A percentile compares a stretch with the other conserved stretches of the same genome.
phyloP scores from a whole-genome alignment of 768 basidiomycete genomes.

The Leccinum pellstonianum region DNA sequence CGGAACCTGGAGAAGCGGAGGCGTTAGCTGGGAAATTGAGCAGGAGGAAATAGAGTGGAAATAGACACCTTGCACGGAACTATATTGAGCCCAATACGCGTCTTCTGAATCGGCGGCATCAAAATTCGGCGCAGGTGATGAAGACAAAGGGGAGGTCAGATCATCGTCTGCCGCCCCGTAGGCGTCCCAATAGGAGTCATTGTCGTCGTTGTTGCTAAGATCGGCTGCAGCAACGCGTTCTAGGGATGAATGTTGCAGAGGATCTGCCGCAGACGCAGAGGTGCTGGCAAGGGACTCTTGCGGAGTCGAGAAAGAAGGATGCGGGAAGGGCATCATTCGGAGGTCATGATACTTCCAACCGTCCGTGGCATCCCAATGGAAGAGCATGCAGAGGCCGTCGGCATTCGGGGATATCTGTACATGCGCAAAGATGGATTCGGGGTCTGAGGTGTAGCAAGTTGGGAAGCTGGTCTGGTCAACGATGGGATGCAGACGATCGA shows the following conservation, averaged over 20 bases:
- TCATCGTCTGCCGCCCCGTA: slow-evolving; percentile 46
- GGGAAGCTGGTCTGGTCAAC: slow-evolving; percentile 32
- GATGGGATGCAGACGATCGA: slow-evolving; percentile 38
- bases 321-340: slow-evolving; percentile 69
- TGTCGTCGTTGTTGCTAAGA: slow-evolving; percentile 33
- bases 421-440: slow-evolving; percentile 56
- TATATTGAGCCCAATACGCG: slow-evolving; percentile 77
- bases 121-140: slow-evolving; percentile 17
- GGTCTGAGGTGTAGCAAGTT: slow-evolving; percentile 44
- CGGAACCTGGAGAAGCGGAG: slow-evolving; percentile 49
- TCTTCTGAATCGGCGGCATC: slow-evolving; percentile 41
- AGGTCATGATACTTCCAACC: slow-evolving; percentile 74
- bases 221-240: slow-evolving; percentile 11
- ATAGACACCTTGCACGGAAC: slow-evolving; percentile 60
- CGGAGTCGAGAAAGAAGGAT: slow-evolving; percentile 32
- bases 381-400: slow-evolving; percentile 56
- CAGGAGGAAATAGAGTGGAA: slow-evolving; percentile 15
- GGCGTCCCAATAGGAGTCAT: slow-evolving; percentile 68
- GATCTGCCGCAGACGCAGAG: slow-evolving; percentile 17
- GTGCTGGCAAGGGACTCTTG: slow-evolving; percentile 27
- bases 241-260: slow-evolving; percentile 1
- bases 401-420: slow-evolving; percentile 41
- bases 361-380: slow-evolving; percentile 57
- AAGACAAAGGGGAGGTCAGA: slow-evolving; percentile 13
- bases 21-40: slow-evolving; percentile 6